Evolutionary conservation across 495 filamentous ascomycete genomes (phyloP), one percentile per base, ranked within the genome.

Genomic region (Articulospora tetracladia): DNA sequence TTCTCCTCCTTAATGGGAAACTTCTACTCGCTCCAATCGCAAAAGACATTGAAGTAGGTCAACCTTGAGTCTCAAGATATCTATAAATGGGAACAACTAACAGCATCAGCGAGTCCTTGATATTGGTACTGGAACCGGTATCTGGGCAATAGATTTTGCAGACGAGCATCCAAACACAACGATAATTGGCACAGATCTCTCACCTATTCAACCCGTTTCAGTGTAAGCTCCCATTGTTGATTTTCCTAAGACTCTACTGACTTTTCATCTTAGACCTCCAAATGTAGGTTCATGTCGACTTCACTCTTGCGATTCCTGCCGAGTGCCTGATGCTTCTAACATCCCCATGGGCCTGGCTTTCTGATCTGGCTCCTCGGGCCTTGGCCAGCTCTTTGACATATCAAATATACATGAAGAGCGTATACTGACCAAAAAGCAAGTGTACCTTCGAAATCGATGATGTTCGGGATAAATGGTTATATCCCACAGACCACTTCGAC

Each of bases 141-240:
- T 66, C 30, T 44, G 83, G 83, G 84, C 73, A 72, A 13, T 88
- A 79, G 85, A 68, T 74, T 41, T 85, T 76, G 69, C 71, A 68
- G 26, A 63, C 67, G 22, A 73, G 78, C 58, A 65, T 67, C 55
- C 86, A 84, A 61, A 84, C 84, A 71, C 77, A 2, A 66, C 76
- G 11, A 75, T 85, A 20, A 64, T 82, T 28, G 83, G 82, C 41
- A 83, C 78, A 13, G 83, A 85, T 58, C 73, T 85, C 13, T 76
- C 72, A 17, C 70, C 75, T 3, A 77, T 80, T 59, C 76, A 78
- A 56, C 69, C 70, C 76, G 76, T 48, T 72, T 83, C 73, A 49
- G 63, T 80, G 15, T 56, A 23, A 52, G 59, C 32, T 27, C 6
- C 19, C 17, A 22, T 47, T 15, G 1, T 3, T 12, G 2, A 32